Percentiles rank a stretch among this genome's conserved stretches.
Conservation (phyloP, 2,329 filamentous ascomycete genomes). For the Immersiporthe knoxdaviesiana region DNA sequence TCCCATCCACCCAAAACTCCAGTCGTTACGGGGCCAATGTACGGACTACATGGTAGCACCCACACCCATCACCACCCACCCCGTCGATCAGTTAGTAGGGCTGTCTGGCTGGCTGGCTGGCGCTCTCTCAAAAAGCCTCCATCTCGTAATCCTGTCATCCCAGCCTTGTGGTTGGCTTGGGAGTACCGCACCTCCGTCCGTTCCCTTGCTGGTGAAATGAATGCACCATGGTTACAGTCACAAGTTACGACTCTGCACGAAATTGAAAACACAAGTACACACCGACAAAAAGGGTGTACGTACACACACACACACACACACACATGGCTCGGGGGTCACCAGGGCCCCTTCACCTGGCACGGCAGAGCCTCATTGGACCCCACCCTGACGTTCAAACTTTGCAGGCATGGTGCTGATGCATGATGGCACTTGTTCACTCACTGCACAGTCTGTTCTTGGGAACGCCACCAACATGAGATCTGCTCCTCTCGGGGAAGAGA, state of each 20-base stretch:
- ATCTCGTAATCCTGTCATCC: not conserved
- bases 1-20: no score
- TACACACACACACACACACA: no score
- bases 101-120: not conserved
- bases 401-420: not conserved
- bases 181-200: not conserved
- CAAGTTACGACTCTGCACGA: not conserved
- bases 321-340: not conserved
- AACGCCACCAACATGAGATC: not conserved
- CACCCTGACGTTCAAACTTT: not conserved
- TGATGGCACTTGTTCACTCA: not conserved
- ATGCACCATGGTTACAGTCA: constrained; percentile 2
- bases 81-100: not conserved
- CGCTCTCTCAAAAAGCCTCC: not conserved
- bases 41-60: no score
- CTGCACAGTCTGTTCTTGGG: not conserved
- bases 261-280: no score
- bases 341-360: not conserved
- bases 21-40: no score
- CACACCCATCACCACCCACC: not conserved
- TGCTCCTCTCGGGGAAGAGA: not conserved
- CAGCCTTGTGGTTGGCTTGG: not conserved
- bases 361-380: constrained; percentile 20
- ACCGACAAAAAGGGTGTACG: not conserved
- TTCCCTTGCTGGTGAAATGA: no score